phyloP scores from a whole-genome alignment of 2,329 filamentous ascomycete species.

The Periconia sp. region DNA sequence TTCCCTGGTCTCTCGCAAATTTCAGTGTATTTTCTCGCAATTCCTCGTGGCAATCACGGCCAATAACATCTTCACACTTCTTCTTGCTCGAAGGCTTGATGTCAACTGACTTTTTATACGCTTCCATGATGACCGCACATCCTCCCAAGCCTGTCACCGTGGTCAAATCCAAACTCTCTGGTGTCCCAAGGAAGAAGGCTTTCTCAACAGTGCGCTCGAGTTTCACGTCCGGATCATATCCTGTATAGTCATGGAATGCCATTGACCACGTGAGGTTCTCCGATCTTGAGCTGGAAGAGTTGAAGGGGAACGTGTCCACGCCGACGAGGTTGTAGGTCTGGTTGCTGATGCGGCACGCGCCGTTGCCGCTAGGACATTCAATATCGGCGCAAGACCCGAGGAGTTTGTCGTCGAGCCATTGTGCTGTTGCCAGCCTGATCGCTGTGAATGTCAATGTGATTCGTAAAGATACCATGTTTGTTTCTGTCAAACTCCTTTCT shows the following conservation, averaged over 20 bases:
- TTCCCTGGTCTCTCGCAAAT: neutral
- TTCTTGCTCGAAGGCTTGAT: neutral
- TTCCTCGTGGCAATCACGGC: neutral
- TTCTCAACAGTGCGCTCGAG: neutral
- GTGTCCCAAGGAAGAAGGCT: neutral
- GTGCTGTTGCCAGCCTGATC: neutral
- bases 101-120: neutral
- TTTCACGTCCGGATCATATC: neutral
- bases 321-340: neutral
- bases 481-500: neutral
- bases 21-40: neutral
- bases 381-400: neutral
- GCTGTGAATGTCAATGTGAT: neutral
- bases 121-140: neutral
- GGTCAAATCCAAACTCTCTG: neutral
- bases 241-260: neutral
- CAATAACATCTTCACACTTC: neutral
- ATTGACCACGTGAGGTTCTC: neutral
- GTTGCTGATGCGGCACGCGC: neutral
- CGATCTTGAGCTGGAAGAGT: neutral
- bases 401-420: constrained; percentile 1
- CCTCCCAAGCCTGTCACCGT: neutral
- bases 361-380: neutral
- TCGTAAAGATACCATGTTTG: neutral
- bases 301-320: neutral